Conservation (phyloP, 441 rosid genomes). For the Theobroma grandiflorum region DNA sequence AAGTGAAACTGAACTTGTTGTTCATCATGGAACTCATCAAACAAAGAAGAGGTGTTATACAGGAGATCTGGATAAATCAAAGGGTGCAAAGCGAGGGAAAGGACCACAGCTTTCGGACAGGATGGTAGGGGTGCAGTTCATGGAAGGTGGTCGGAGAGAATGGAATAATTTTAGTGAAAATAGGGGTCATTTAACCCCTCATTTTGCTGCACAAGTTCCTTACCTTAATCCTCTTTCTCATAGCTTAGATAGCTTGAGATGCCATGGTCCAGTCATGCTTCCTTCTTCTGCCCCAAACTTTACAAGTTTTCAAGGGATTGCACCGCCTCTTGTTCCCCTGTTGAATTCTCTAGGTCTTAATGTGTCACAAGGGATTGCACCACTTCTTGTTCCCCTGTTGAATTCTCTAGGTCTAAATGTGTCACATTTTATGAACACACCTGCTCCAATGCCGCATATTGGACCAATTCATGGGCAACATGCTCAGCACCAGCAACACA, state of each 20-base stretch:
- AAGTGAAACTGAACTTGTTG: not conserved
- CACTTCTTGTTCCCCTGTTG: not conserved
- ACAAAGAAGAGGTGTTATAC: constrained; percentile 30
- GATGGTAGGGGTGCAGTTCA: not conserved
- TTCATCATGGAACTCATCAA: constrained; percentile 1
- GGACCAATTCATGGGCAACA: constrained; percentile 3
- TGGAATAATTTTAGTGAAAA: not conserved
- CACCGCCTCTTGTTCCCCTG: constrained; percentile 2
- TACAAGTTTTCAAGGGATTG: not conserved
- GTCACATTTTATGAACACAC: not conserved
- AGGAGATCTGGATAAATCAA: constrained; percentile 10
- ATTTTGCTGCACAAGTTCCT: constrained; percentile 5
- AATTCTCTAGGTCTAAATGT: not conserved
- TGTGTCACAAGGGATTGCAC: not conserved
- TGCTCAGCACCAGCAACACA: constrained; percentile 10
- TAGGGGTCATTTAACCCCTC: constrained; percentile 4
- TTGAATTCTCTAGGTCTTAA: constrained; percentile 1
- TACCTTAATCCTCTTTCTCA: constrained; percentile 6
- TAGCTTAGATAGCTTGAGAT: not conserved
- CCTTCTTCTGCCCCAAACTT: constrained; percentile 19
- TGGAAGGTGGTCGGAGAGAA: not conserved
- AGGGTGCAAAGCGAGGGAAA: constrained; percentile 17
- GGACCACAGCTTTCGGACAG: not conserved
- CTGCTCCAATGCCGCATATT: constrained; percentile 19
- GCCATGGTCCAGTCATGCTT: not conserved